Percentiles rank a stretch among this genome's conserved stretches.
phyloP scores from a whole-genome alignment of 176 grass and related monocot species.

The Dactylis glomerata region DNA sequence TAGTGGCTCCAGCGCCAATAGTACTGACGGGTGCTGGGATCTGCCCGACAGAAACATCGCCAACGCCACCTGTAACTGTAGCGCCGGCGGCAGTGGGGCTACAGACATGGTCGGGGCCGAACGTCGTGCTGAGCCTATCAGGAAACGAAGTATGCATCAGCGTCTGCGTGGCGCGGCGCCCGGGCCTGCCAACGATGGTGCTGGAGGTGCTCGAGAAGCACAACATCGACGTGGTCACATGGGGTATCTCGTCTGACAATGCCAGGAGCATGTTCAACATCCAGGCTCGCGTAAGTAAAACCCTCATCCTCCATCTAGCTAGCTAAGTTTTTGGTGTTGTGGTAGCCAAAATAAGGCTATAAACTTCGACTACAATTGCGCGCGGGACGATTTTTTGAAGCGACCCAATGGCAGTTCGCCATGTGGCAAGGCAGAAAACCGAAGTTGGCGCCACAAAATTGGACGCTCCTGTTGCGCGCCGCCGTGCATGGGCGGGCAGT shows the following conservation, averaged over 20 bases:
- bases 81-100: constrained; percentile 14
- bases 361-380: no score
- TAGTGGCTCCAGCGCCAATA: constrained; percentile 2
- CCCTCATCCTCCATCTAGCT: neutral
- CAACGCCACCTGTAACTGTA: neutral
- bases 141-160: constrained; percentile 48
- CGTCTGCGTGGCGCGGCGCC: constrained; percentile 24
- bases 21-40: constrained; percentile 17
- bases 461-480: no score
- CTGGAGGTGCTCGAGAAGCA: constrained; percentile 57
- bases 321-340: neutral
- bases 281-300: constrained; percentile 57
- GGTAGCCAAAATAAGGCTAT: constrained; percentile 14
- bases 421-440: no score
- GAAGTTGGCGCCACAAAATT: no score
- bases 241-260: constrained; percentile 21
- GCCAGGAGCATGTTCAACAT: constrained; percentile 39
- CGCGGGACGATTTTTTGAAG: no score
- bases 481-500: no score
- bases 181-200: constrained; percentile 24
- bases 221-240: constrained; percentile 46
- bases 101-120: constrained; percentile 58
- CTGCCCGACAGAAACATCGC: neutral
- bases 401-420: no score
- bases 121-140: constrained; percentile 48